A percentile compares a stretch with the other conserved stretches of the same genome.
These are phyloP conservation scores for Exophiala viscosa DNA, from an alignment of 2,329 filamentous ascomycete species.

Conservation along the genomic window DNA sequence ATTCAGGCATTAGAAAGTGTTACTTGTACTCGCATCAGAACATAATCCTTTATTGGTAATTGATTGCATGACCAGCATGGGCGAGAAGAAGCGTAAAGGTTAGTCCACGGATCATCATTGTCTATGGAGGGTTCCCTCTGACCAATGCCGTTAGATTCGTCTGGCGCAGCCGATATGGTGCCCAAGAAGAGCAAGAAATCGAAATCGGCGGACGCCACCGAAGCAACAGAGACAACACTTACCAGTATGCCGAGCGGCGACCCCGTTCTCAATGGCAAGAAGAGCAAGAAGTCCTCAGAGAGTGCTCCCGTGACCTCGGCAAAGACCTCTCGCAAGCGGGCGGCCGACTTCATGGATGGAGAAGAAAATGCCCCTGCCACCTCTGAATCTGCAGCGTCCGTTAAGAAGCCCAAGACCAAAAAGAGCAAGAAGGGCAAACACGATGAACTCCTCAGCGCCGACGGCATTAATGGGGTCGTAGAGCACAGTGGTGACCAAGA, in stretches of 20 bases:
- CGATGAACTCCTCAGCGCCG: slow-evolving; percentile 29
- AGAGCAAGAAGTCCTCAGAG: slow-evolving; percentile 30
- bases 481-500: slow-evolving; percentile 26
- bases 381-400: slow-evolving; percentile 28
- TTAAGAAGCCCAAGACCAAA: slow-evolving; percentile 33
- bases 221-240: slow-evolving; percentile 31
- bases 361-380: slow-evolving; percentile 35
- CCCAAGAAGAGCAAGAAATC: slow-evolving; percentile 50
- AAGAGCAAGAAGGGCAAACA: slow-evolving; percentile 39
- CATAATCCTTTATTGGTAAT: not conserved
- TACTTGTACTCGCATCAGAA: not conserved
- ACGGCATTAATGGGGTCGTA: slow-evolving; percentile 36
- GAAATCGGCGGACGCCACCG: slow-evolving; percentile 34
- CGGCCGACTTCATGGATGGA: slow-evolving; percentile 47
- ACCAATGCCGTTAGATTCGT: slow-evolving; percentile 10
- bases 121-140: too few species aligned
- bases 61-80: slow-evolving; percentile 17
- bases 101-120: too few species aligned
- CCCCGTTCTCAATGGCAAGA: slow-evolving; percentile 1
- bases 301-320: slow-evolving; percentile 35
- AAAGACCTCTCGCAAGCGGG: slow-evolving; percentile 46
- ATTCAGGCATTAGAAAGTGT: not conserved
- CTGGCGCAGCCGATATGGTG: slow-evolving; percentile 33
- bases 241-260: slow-evolving; percentile 28
- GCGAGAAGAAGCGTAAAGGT: slow-evolving; percentile 29